Conservation (phyloP, 1,284 basidiomycete species). For the Fomitopsis pinicola region DNA sequence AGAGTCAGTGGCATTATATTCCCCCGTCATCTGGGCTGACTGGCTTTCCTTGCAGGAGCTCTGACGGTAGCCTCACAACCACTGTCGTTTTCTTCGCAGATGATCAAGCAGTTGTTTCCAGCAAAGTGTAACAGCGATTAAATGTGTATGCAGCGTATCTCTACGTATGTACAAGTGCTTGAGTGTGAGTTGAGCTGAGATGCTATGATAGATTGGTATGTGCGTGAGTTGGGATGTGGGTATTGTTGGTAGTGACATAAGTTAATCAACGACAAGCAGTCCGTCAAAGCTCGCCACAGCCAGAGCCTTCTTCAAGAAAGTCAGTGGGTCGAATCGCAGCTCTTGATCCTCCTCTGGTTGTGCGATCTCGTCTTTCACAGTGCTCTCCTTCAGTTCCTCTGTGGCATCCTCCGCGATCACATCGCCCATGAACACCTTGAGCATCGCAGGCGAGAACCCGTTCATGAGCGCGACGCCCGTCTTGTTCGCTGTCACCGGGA, state of each 20-base stretch:
- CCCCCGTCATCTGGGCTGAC: slow-evolving; percentile 16
- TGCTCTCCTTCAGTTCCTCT: slow-evolving; percentile 23
- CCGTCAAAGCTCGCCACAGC: not conserved
- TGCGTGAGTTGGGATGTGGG: not conserved
- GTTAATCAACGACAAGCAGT: not conserved
- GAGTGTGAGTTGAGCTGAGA: too few species aligned
- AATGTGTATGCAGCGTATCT: not conserved
- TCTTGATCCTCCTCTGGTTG: not conserved
- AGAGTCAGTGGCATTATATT: slow-evolving; percentile 37
- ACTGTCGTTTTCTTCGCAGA: slow-evolving; percentile 23
- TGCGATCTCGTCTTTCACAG: not conserved
- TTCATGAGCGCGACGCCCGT: slow-evolving; percentile 63
- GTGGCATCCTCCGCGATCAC: slow-evolving; percentile 27
- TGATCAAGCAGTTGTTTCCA: not conserved
- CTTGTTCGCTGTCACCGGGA: slow-evolving; percentile 45
- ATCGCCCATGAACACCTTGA: slow-evolving; percentile 70
- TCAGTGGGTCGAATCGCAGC: not conserved
- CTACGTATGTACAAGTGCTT: not conserved
- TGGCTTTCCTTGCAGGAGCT: not conserved
- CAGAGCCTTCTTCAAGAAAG: not conserved
- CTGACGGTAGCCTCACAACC: slow-evolving; percentile 23
- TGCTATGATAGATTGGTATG: not conserved
- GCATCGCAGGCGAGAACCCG: slow-evolving; percentile 63
- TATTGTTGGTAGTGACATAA: too few species aligned
- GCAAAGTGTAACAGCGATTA: too few species aligned